Base-by-base conservation (phyloP, 345 rosid genomes). In the Gossypium raimondii region DNA sequence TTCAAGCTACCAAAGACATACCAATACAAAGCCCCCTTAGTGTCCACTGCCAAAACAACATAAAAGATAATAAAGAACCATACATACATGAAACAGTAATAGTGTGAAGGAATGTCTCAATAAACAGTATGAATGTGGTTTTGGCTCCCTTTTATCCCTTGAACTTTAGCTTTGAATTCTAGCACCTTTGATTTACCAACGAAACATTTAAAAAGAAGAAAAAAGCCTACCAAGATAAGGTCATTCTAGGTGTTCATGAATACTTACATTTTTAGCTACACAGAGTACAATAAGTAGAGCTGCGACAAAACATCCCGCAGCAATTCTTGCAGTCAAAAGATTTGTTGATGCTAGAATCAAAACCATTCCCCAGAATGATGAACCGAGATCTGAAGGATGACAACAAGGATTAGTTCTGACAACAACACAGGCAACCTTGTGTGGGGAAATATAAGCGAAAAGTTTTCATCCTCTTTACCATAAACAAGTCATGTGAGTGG, bases 11-110 rank as follows among this genome's bases (percentile, higher is more conserved):
- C 53, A 50, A 73, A 27, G 67, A 67, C 90, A 43, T 80, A 88
- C 94, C 94, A 75, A 88, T 90, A 57, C 94, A 86, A 78, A 90
- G 88, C 69, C 92, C 90, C 56, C 90, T 81, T 77, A 88, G 92
- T 2, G 92, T 90, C 92, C 94, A 88, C 94, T 90, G 92, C 73
- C 67, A 73, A 44, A 71, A 59, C 17, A 66, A 61, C n/a, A 78
- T 56, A 56, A 67, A 65, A 41, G 12, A 67, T 52, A 11, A 73
- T 53, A 57, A 79, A 77, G 61, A 44, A 69, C 57, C 25, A 74
- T 50, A 25, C 9, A 48, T 47, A 55, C 22, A 66, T 53, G 29
- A 27, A 20, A 63, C 5, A 16, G 72, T 34, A 52, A 45, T 71
- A 17, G 38, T 60, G 34, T 9, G 25, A 57, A 45, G 52, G 24